Evolutionary conservation across 257 asterid genomes (phyloP), one percentile per base, ranked within the genome.

Genomic region (Solanum boliviense): DNA sequence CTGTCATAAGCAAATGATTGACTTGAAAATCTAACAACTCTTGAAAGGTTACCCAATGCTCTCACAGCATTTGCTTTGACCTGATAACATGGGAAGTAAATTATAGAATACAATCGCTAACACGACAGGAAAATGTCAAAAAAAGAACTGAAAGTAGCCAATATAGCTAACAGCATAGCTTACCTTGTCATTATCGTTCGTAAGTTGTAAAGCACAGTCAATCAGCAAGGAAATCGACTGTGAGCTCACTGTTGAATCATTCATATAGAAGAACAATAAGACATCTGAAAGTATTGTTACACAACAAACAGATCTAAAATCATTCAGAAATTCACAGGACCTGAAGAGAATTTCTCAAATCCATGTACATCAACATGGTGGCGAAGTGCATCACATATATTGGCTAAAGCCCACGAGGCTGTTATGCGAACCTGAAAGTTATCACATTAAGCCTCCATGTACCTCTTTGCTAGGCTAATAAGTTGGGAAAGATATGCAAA

Each of bases 41-140:
- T 93, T 87, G 98, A 90, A 84, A 96, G 96, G 90, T 96, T 94
- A 88, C 99, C 99, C 65, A 96, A 92, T 88, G 98, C 98, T 92
- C 99, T 94, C 83, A 96, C 98, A 84, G 99, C 98, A 92, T 96
- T 96, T 86, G 98, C 99, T 92, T 96, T 96, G 87, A 96, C 93
- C 99, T 95, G 88, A 71, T 78, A 87, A 73, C 88, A n/a, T 25
- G 44, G 8, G 79, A 87, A 88, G 41, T 3, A 67, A 74, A 71
- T 31, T 46, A 29, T 44, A 79, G 4, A 44, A 9, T 3, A 31
- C 29, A 9, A 48, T 31, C 0, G 41, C 85, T 31, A 48, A 82
- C 44, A 29, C 21, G 70, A 82, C 68, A 79, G n/a, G 7, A 48
- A 81, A 48, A 29, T 41, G 38, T 25, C 65, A 29, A 15, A 25